Evolutionary conservation across 306 rosid species (phyloP).

Genomic region (Crataegus laevigata): DNA sequence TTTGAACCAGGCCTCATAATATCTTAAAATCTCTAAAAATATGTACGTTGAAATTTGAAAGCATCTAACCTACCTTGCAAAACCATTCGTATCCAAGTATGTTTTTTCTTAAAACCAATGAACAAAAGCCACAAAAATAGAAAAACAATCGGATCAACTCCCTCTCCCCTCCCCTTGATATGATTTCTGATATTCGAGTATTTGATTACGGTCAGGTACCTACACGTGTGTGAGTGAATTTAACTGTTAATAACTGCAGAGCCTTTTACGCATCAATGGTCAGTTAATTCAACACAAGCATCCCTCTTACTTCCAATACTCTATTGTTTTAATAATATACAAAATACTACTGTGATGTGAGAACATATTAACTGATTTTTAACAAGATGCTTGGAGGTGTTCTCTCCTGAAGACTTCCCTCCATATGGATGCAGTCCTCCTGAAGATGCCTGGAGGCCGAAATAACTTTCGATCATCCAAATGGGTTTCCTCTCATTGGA

Average conservation of each 20-base stretch:
- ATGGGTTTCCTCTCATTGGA: conserved; percentile 56
- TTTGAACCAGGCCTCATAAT: no score
- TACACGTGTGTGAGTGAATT: no score
- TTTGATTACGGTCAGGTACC: no score
- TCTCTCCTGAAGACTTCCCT: background rate
- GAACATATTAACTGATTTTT: background rate
- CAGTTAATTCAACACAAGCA: background rate
- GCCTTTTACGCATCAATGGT: background rate
- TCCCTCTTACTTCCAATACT: background rate
- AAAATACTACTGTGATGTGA: background rate
- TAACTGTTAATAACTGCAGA: no score
- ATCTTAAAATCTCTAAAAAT: background rate
- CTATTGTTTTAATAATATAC: background rate
- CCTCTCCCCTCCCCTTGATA: no score
- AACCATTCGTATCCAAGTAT: no score
- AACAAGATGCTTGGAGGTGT: background rate
- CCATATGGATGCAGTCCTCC: background rate
- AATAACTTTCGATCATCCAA: conserved; percentile 31
- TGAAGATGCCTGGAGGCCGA: background rate
- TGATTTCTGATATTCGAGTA: no score
- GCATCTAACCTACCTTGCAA: no score
- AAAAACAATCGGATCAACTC: no score
- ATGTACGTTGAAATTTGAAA: no score
- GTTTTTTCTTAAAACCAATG: no score
- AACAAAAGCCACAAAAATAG: no score